A percentile compares a stretch with the other conserved stretches of the same genome.
Conservation (phyloP, 352 stramenopile genomes). For the Phytophthora pseudosyringae region DNA sequence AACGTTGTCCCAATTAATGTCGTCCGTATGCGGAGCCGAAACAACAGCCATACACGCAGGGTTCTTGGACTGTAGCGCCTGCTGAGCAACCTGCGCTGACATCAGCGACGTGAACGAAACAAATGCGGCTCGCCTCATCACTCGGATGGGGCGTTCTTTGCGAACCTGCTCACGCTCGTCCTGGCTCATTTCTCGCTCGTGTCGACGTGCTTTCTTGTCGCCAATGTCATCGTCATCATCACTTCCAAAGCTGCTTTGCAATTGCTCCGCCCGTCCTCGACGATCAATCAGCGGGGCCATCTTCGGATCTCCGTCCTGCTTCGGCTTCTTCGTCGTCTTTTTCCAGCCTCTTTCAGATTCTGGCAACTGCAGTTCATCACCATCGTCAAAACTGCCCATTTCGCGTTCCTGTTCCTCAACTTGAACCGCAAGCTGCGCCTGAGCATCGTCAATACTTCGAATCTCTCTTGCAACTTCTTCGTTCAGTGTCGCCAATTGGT, state of each 20-base stretch:
- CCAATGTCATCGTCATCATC: conserved; percentile 34
- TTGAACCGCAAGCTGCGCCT: conserved; percentile 53
- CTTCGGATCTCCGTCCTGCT: conserved; percentile 25
- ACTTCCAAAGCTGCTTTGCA: conserved; percentile 28
- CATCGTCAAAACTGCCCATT: conserved; percentile 28
- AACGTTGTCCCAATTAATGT: conserved; percentile 85
- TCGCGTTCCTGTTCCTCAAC: conserved; percentile 43
- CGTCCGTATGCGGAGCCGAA: conserved; percentile 60
- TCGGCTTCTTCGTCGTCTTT: conserved; percentile 16
- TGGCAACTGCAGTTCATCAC: conserved; percentile 21
- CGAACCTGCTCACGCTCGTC: conserved; percentile 53
- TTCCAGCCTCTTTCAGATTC: conserved; percentile 19
- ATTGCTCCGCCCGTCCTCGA: conserved; percentile 10
- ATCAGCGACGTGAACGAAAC: conserved; percentile 81
- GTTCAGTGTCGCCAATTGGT: conserved; percentile 63
- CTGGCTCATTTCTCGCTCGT: conserved; percentile 55
- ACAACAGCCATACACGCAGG: conserved; percentile 58
- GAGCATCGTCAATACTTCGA: conserved; percentile 63
- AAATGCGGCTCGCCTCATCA: conserved; percentile 77
- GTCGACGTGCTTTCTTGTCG: conserved; percentile 39
- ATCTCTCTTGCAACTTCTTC: conserved; percentile 65
- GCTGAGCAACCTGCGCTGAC: conserved; percentile 73
- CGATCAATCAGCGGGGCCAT: conserved; percentile 24
- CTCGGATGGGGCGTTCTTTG: conserved; percentile 56
- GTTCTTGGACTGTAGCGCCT: conserved; percentile 68